Conservation (phyloP, 129 eudicot species). For the Artemisia annua region DNA sequence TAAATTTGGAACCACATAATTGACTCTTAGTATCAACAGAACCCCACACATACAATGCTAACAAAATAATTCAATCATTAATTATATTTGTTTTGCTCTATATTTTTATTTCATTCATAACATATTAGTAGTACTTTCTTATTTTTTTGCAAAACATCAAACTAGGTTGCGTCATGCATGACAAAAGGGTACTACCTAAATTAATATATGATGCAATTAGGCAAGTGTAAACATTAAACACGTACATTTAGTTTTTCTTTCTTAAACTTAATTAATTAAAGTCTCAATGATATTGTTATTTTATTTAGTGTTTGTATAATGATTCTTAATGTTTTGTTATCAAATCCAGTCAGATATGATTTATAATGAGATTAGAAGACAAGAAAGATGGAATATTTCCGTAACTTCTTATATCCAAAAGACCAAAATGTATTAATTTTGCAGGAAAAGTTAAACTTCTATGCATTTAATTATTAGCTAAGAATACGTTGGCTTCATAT, state of each 20-base stretch:
- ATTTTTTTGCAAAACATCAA: neutral
- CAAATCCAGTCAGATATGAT: neutral
- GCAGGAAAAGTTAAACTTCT: neutral
- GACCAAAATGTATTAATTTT: neutral
- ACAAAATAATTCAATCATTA: conserved; percentile 5
- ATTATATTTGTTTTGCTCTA: neutral
- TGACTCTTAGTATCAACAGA: no score
- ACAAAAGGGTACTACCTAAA: neutral
- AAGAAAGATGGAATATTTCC: conserved; percentile 20
- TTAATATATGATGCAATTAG: conserved; percentile 6
- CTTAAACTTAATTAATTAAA: neutral
- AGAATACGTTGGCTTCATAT: neutral
- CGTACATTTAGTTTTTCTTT: neutral
- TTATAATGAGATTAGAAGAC: neutral
- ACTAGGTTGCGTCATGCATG: conserved; percentile 21
- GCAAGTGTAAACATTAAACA: neutral
- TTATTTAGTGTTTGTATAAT: neutral
- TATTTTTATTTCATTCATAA: neutral
- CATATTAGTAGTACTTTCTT: neutral
- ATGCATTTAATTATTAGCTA: neutral
- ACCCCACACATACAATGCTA: conserved; percentile 4
- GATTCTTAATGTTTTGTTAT: neutral
- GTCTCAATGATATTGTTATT: neutral
- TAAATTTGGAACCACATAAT: no score
- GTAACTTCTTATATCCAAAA: neutral